Evolutionary conservation across 352 stramenopile genomes (phyloP), one percentile per base, ranked within the genome.

Genomic region (Phytophthora constricta): DNA sequence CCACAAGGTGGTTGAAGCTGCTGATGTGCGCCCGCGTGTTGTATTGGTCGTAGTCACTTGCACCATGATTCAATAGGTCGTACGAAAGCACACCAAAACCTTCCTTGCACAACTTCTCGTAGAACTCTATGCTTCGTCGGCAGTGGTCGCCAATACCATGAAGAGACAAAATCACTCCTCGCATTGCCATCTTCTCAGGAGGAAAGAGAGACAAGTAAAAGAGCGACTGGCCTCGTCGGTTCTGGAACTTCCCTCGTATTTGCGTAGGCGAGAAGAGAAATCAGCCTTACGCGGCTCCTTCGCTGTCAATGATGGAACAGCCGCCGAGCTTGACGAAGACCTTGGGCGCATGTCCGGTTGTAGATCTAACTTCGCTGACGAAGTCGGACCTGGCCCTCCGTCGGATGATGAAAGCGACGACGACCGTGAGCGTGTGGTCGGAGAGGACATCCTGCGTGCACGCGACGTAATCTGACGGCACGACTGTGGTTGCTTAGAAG

Each of bases 101-200:
- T 50, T 76, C 68, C 10, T 64, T 31, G 48, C 79, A 80, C 47
- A 85, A 67, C 8, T 67, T 65, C 66, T 89, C 76, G 49, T 82
- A 88, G 2, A 89, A 57, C 42, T 69, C 60, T 5, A 66, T 78
- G 61, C 80, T 89, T 9, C 82, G 73, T 33, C 79, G 74, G 25
- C 73, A 77, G 59, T 91, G 82, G 54, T 91, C 82, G 11, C 79
- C 80, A 62, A 91, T 80, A 34, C 82, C 82, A 57, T 91, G 80
- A 37, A 91, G 58, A 34, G 84, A 80, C 13, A 91, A 34, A 13
- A 89, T 63, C 61, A 91, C 67, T 46, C 78, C 82, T 19, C 80
- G 70, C 54, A 89, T 63, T 10, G 69, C 63, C 22, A 69, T 31
- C 20, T 66, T 57, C 55, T 78, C 50, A 10, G 80, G 68, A 2